Percentiles rank a stretch among this genome's conserved stretches.
Conservation (phyloP, 805 yeast species). For the Yamadazyma endophytica region DNA sequence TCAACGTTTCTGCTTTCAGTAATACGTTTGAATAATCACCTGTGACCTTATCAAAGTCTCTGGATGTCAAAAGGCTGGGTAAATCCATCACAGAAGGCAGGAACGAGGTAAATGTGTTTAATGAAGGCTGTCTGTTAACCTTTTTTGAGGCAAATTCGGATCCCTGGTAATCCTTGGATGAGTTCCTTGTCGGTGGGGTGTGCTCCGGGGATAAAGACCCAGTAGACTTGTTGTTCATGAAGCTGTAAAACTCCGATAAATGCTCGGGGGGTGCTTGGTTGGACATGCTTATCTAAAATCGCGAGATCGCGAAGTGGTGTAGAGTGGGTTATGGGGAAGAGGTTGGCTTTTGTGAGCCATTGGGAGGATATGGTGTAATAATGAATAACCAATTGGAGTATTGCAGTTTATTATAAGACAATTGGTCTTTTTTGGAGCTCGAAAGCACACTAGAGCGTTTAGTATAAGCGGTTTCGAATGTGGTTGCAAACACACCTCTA, state of each 20-base stretch:
- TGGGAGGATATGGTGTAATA: no score
- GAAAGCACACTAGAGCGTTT: no score
- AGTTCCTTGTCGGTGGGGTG: conserved; percentile 10
- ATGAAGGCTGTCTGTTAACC: conserved; percentile 24
- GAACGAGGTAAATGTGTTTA: conserved; percentile 42
- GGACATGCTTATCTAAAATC: no score
- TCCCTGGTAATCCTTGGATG: conserved; percentile 6
- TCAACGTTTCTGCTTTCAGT: conserved; percentile 42
- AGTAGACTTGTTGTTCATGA: conserved; percentile 31
- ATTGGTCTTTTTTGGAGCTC: no score
- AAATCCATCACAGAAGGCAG: conserved; percentile 55
- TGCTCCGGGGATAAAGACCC: conserved; percentile 8
- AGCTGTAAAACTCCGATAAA: conserved; percentile 56
- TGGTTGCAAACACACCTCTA: no score
- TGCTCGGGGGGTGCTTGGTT: conserved; percentile 55
- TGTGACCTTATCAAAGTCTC: conserved; percentile 52
- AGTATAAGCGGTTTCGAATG: no score
- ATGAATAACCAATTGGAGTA: no score
- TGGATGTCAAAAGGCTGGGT: conserved; percentile 55
- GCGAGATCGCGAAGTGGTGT: no score
- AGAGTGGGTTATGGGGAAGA: no score
- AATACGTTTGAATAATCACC: conserved; percentile 46
- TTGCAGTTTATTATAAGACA: no score
- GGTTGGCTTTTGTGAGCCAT: no score
- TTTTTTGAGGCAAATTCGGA: conserved; percentile 3